Evolutionary conservation across 305 asterid genomes (phyloP).

Genomic region (Caryopteris hybrid): DNA sequence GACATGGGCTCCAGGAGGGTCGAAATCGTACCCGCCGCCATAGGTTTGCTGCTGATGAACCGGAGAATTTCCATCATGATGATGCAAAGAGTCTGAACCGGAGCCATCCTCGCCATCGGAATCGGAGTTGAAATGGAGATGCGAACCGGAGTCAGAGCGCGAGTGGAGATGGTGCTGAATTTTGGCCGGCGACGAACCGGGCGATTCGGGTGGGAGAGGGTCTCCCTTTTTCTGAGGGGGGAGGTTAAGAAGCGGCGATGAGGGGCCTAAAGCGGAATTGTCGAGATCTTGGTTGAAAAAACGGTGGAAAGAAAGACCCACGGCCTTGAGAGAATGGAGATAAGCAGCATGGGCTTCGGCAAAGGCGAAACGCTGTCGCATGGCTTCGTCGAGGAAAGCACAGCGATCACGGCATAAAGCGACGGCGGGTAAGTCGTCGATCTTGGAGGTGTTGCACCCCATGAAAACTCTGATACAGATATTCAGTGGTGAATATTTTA

Average conservation of each 20-base stretch:
- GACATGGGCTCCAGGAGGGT: conserved; percentile 26
- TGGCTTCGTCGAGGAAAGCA: conserved; percentile 72
- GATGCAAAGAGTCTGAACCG: conserved; percentile 53
- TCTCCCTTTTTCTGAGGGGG: conserved; percentile 60
- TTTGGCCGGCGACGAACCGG: conserved; percentile 35
- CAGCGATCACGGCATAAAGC: conserved; percentile 88
- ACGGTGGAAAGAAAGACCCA: conserved; percentile 60
- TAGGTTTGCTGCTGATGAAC: conserved; percentile 30
- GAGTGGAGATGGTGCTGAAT: conserved; percentile 40
- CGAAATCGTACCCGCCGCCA: conserved; percentile 30
- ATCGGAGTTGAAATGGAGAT: conserved; percentile 63
- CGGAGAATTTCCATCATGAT: conserved; percentile 39
- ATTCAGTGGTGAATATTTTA: background rate
- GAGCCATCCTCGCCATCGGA: conserved; percentile 51
- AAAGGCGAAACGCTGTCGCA: conserved; percentile 71
- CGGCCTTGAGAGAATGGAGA: conserved; percentile 59
- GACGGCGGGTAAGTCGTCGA: conserved; percentile 86
- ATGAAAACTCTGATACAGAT: conserved; percentile 18
- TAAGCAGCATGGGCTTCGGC: conserved; percentile 82
- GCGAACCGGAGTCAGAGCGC: conserved; percentile 65
- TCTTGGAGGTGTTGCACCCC: conserved; percentile 94
- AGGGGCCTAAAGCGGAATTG: conserved; percentile 16
- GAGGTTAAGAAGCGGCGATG: conserved; percentile 59
- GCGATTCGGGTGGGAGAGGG: conserved; percentile 28
- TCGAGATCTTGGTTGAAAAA: conserved; percentile 65